Conservation (phyloP, 176 grass and related monocot species). For the Oryza nivara region DNA sequence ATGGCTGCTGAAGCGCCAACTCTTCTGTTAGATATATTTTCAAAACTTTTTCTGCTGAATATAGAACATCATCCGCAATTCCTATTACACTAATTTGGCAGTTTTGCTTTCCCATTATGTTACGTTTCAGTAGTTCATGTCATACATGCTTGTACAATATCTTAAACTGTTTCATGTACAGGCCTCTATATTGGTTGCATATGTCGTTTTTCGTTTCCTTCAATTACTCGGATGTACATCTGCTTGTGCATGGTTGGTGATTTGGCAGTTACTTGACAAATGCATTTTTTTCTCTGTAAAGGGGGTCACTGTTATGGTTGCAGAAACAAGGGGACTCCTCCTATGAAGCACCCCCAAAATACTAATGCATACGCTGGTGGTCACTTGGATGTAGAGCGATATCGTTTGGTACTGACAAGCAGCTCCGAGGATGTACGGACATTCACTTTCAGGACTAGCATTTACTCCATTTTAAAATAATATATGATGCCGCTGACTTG, state of each 20-base stretch:
- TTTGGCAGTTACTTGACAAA: not conserved
- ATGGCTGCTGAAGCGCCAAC: too few species aligned
- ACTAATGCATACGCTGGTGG: not conserved
- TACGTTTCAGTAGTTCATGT: too few species aligned
- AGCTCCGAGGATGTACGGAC: not conserved
- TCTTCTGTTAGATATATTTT: too few species aligned
- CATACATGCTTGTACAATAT: too few species aligned
- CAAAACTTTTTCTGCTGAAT: too few species aligned
- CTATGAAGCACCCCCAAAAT: constrained; percentile 13
- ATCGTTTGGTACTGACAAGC: not conserved
- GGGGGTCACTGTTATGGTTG: constrained; percentile 13
- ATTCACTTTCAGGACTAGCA: not conserved
- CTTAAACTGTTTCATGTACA: too few species aligned
- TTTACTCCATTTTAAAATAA: too few species aligned
- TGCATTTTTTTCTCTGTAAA: not conserved
- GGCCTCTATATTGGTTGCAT: too few species aligned
- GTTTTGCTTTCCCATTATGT: too few species aligned
- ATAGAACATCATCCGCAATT: too few species aligned
- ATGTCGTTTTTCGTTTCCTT: not conserved
- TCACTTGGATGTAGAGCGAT: not conserved
- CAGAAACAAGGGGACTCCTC: constrained; percentile 15
- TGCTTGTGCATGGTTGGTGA: not conserved
- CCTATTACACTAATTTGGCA: too few species aligned
- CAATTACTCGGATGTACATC: not conserved
- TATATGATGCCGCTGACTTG: too few species aligned